Base-by-base conservation (phyloP, 768 basidiomycete genomes). In the Tricholoma terreum region DNA sequence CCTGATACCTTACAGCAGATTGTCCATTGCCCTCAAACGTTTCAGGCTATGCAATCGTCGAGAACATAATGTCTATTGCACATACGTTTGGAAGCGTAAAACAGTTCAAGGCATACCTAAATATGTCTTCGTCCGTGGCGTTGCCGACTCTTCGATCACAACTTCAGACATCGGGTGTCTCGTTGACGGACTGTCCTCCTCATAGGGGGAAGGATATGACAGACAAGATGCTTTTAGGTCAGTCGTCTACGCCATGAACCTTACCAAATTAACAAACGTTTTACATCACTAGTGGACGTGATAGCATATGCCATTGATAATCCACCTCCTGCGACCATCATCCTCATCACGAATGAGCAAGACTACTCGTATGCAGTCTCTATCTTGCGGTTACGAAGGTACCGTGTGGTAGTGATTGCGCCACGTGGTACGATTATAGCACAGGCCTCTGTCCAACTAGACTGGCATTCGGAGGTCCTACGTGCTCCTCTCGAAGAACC, bases 71-170 rank as follows among this genome's bases (percentile, higher is more conserved):
- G 22, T 67, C 69, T 17, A 60, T 82, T n/a, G 77, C 80, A 2
- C 75, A 77, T 50, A 54, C 70, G 4, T 81, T 76, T 62, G 83
- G 83, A 38, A 72, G 68, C 54, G 71, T 83, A 3, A 77, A 72
- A 6, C 65, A 74, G 0, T 84, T 85, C 71, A 82, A 78, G 61
- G 82, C 81, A 6, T 85, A 85, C 65, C 66, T 81, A 36, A 78
- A 83, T 59, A 61, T 78, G 17, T 67, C 73, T 57, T 69, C 71
- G 21, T 62, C 65, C 24, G 2, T 30, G 17, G 46, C 27, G 30
- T 49, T 31, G 30, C 27, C 15, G 30, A 60, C 52, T 14, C 56
- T 78, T 2, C 69, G 75, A 30, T 73, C 75, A 10, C 75, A 82
- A 52, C 68, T 84, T 0, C 79, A 81, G 54, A 69, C 74, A 2